Conservation (phyloP, 768 basidiomycete genomes). For the Cyclocybe cylindracea region DNA sequence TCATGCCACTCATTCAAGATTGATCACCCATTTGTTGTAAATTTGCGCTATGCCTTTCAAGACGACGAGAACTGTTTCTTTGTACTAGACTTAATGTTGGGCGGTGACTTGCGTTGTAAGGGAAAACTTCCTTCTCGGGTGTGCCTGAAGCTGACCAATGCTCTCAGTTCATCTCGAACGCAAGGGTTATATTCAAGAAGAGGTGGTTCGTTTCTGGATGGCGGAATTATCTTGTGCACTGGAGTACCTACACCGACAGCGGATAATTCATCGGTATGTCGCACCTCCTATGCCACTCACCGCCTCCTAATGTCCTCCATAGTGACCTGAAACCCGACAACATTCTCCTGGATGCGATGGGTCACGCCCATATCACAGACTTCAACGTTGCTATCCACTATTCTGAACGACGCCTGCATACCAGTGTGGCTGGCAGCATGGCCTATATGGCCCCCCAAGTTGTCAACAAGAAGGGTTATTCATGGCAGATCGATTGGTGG, state of each 20-base stretch:
- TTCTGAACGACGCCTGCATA: constrained; percentile 84
- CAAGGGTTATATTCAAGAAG: constrained; percentile 63
- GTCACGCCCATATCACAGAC: constrained; percentile 96
- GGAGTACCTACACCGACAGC: constrained; percentile 86
- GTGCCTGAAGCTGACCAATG: constrained; percentile 3
- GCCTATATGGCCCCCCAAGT: constrained; percentile 99
- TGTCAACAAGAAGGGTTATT: constrained; percentile 89
- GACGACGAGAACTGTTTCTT: constrained; percentile 98
- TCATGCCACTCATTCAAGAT: constrained; percentile 46
- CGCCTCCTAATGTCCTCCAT: constrained; percentile 12
- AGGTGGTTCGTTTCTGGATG: constrained; percentile 82
- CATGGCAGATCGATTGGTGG: constrained; percentile 96
- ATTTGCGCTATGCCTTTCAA: constrained; percentile 94
- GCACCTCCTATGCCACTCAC: constrained; percentile 1
- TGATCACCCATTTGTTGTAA: constrained; percentile 87
- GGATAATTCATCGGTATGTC: constrained; percentile 91
- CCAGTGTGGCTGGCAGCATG: constrained; percentile 96
- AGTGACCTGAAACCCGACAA: constrained; percentile 99
- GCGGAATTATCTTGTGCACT: constrained; percentile 86
- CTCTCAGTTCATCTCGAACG: constrained; percentile 81
- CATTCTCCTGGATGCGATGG: constrained; percentile 88
- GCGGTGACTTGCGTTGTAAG: constrained; percentile 91
- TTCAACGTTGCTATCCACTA: constrained; percentile 99
- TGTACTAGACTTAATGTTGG: constrained; percentile 94
- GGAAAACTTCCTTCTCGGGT: constrained; percentile 10